These are phyloP conservation scores for Pleurotus cornucopiae DNA, from an alignment of 768 basidiomycete genomes.

Conservation along the genomic window DNA sequence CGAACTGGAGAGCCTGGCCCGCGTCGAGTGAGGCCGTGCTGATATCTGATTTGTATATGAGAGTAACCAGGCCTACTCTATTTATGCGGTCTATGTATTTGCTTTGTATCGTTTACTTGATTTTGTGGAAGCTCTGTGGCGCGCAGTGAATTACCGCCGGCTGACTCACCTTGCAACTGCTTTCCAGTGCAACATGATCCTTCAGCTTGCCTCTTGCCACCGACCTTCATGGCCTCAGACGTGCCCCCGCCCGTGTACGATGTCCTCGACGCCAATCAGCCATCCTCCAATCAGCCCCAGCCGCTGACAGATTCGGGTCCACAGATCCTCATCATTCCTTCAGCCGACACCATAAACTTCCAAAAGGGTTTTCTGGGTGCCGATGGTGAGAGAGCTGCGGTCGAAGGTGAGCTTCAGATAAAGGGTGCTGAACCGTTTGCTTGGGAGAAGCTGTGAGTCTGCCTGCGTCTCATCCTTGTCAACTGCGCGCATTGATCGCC, in stretches of 20 bases:
- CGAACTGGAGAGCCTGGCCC: conserved; percentile 75
- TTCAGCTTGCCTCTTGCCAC: conserved; percentile 11
- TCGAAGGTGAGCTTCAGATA: conserved; percentile 86
- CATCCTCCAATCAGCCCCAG: background rate
- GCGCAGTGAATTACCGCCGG: background rate
- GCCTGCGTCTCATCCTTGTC: conserved; percentile 10
- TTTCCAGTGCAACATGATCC: background rate
- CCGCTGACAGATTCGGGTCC: conserved; percentile 28
- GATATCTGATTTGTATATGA: background rate
- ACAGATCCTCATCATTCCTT: conserved; percentile 74
- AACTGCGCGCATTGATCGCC: conserved; percentile 11
- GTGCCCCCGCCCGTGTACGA: conserved; percentile 57
- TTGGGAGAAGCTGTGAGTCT: conserved; percentile 70
- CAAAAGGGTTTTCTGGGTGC: conserved; percentile 86
- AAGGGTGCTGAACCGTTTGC: conserved; percentile 58
- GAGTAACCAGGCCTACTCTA: background rate
- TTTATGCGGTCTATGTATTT: conserved; percentile 12
- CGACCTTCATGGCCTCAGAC: conserved; percentile 32
- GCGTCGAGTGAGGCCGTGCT: conserved; percentile 46
- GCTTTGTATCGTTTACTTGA: conserved; percentile 15
- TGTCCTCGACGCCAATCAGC: conserved; percentile 22
- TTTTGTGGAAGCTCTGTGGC: background rate
- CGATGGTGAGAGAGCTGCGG: conserved; percentile 75
- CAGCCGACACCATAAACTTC: conserved; percentile 66
- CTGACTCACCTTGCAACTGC: background rate